Conservation (phyloP, 2,329 filamentous ascomycete species). For the Colletotrichum sp. region DNA sequence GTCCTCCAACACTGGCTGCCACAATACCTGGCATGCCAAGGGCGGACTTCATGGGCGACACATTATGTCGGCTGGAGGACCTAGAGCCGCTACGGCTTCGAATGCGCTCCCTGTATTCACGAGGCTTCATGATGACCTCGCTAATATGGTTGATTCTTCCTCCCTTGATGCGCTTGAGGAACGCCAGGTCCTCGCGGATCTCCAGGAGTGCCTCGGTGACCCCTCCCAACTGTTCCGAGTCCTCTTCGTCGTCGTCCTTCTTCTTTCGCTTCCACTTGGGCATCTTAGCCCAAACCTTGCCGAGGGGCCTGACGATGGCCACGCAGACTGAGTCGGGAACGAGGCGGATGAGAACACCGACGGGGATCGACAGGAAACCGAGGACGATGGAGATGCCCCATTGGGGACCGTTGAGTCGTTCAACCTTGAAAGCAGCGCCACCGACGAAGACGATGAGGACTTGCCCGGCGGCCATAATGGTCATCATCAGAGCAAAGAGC, state of each 20-base stretch:
- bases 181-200: slow-evolving; percentile 66
- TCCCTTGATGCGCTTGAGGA: slow-evolving; percentile 65
- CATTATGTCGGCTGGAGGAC: slow-evolving; percentile 19
- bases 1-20: slow-evolving; percentile 24
- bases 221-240: slow-evolving; percentile 36
- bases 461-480: slow-evolving; percentile 74
- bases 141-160: slow-evolving; percentile 65
- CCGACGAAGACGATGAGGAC: slow-evolving; percentile 76
- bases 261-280: slow-evolving; percentile 22
- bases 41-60: slow-evolving; percentile 23
- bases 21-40: slow-evolving; percentile 25
- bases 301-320: slow-evolving; percentile 24
- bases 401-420: slow-evolving; percentile 60
- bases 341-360: slow-evolving; percentile 70
- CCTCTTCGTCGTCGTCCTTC: slow-evolving; percentile 26
- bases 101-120: slow-evolving; percentile 40
- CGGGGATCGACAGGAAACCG: slow-evolving; percentile 69
- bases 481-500: slow-evolving; percentile 73
- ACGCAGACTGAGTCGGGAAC: slow-evolving; percentile 20
- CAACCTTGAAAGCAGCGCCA: slow-evolving; percentile 63
- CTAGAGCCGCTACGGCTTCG: slow-evolving; percentile 22
- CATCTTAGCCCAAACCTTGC: slow-evolving; percentile 17
- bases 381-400: slow-evolving; percentile 75
- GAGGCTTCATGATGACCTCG: slow-evolving; percentile 62
- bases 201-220: slow-evolving; percentile 52